These are phyloP conservation scores for Wickerhamomyces canadensis DNA, from an alignment of 805 yeast species.

Conservation along the genomic window DNA sequence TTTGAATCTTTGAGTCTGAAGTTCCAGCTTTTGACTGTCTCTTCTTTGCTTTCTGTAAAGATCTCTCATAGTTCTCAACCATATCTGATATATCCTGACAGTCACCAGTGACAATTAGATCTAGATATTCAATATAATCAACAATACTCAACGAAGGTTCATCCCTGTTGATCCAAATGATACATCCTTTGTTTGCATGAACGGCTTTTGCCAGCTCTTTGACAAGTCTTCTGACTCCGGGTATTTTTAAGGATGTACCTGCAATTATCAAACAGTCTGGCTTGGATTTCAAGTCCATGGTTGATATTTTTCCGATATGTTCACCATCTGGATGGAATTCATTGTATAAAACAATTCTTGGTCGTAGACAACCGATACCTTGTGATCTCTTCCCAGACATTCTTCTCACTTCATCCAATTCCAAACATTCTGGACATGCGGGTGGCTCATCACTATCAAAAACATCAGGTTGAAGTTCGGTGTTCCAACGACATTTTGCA, in stretches of 20 bases:
- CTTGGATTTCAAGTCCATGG: slow-evolving; percentile 52
- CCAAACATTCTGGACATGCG: slow-evolving; percentile 61
- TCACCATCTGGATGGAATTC: slow-evolving; percentile 87
- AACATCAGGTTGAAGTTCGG: slow-evolving; percentile 45
- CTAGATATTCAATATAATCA: slow-evolving; percentile 47
- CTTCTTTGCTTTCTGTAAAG: slow-evolving; percentile 1
- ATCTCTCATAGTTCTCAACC: slow-evolving; percentile 22
- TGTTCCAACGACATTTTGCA: slow-evolving; percentile 63
- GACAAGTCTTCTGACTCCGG: slow-evolving; percentile 60
- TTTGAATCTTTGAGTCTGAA: slow-evolving; percentile 1
- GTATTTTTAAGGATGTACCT: slow-evolving; percentile 82
- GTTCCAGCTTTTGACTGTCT: not conserved
- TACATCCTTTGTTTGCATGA: slow-evolving; percentile 50
- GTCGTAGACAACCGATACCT: slow-evolving; percentile 58
- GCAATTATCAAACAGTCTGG: slow-evolving; percentile 80
- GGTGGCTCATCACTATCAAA: slow-evolving; percentile 43
- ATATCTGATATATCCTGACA: slow-evolving; percentile 49
- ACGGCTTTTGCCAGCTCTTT: slow-evolving; percentile 55
- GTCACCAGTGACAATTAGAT: slow-evolving; percentile 57
- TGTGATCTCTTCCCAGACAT: slow-evolving; percentile 62
- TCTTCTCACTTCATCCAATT: slow-evolving; percentile 46
- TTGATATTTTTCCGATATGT: slow-evolving; percentile 70
- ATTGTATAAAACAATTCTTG: slow-evolving; percentile 65
- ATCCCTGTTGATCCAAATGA: slow-evolving; percentile 58
- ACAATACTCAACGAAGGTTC: slow-evolving; percentile 45